These are phyloP conservation scores for Dothideomycetidae sp. DNA, from an alignment of 2,329 filamentous ascomycete genomes.

Conservation along the genomic window DNA sequence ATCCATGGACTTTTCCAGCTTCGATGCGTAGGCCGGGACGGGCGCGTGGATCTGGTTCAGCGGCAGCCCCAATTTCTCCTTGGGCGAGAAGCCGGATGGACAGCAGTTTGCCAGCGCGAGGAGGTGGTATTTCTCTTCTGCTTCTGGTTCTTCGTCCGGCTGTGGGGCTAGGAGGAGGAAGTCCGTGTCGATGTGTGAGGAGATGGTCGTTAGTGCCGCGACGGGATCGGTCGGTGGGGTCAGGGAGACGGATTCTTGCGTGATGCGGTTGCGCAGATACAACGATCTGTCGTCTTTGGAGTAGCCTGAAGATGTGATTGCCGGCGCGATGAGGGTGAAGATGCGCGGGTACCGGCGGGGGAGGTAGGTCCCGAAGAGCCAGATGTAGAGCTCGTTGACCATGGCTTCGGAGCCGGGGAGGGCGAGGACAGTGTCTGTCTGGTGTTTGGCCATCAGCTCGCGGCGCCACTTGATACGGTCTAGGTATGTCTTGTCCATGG, in stretches of 20 bases:
- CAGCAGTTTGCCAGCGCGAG: constrained; percentile 43
- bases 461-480: constrained; percentile 37
- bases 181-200: constrained; percentile 42
- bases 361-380: constrained; percentile 40
- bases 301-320: constrained; percentile 13
- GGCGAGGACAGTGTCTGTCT: constrained; percentile 26
- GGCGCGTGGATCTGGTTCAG: constrained; percentile 44
- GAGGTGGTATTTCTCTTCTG: constrained; percentile 35
- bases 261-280: constrained; percentile 16
- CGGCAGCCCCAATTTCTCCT: constrained; percentile 38
- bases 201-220: constrained; percentile 15
- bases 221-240: constrained; percentile 33
- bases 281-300: constrained; percentile 15
- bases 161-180: constrained; percentile 37
- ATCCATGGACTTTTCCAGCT: constrained; percentile 47
- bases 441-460: constrained; percentile 31
- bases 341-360: constrained; percentile 43
- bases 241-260: constrained; percentile 16
- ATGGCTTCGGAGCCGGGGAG: constrained; percentile 31
- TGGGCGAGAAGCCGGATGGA: constrained; percentile 44
- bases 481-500: constrained; percentile 45
- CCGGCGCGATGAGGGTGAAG: constrained; percentile 24
- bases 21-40: constrained; percentile 43
- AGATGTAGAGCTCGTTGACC: constrained; percentile 43
- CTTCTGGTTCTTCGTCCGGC: constrained; percentile 6